These are phyloP conservation scores for Monosiga brevicollis DNA, from an alignment of 78 protist species.

Conservation along the genomic window DNA sequence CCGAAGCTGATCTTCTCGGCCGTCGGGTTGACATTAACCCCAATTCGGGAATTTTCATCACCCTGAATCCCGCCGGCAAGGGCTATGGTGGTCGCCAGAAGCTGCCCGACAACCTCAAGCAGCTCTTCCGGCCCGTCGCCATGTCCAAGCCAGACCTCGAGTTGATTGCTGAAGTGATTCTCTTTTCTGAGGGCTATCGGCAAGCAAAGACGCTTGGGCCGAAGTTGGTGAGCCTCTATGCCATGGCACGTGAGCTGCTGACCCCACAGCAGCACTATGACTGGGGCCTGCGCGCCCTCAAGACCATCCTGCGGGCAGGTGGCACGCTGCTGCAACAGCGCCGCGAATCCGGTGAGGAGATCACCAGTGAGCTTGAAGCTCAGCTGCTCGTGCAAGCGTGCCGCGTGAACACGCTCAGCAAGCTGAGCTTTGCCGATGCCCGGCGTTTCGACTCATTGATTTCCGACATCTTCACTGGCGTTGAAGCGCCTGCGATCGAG, in stretches of 20 bases:
- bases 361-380: background rate
- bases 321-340: conserved; percentile 6
- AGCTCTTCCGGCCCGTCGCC: conserved; percentile 81
- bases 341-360: background rate
- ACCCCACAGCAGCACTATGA: conserved; percentile 80
- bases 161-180: conserved; percentile 70
- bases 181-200: conserved; percentile 66
- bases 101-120: conserved; percentile 85
- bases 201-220: conserved; percentile 44
- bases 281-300: conserved; percentile 86
- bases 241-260: conserved; percentile 56
- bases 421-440: conserved; percentile 59
- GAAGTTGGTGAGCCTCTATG: conserved; percentile 57
- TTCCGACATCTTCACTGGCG: conserved; percentile 50
- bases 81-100: conserved; percentile 82
- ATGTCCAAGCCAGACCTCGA: conserved; percentile 74
- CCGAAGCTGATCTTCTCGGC: conserved; percentile 37
- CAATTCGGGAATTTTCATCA: conserved; percentile 75
- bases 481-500: background rate
- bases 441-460: conserved; percentile 47
- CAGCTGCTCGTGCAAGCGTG: conserved; percentile 46
- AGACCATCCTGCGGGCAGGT: conserved; percentile 47
- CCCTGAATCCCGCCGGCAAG: conserved; percentile 83
- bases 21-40: conserved; percentile 31
- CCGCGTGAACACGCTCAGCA: conserved; percentile 69